These are phyloP conservation scores for Arabidopsis suecica DNA, from an alignment of 345 rosid species.

Conservation along the genomic window DNA sequence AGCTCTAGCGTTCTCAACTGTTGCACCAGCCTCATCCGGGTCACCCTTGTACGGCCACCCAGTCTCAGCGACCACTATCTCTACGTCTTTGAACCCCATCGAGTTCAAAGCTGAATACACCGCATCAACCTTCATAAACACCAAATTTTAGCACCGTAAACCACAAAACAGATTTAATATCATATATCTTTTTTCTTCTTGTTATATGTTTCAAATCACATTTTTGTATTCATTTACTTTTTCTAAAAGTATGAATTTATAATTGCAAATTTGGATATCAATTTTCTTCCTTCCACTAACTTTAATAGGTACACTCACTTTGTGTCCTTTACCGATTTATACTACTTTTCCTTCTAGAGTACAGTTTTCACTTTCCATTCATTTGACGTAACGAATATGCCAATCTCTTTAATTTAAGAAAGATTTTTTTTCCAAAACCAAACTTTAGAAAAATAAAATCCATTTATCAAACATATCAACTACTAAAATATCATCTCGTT, in stretches of 20 bases:
- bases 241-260: not conserved
- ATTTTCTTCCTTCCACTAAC: conserved; percentile 14
- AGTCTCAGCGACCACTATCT: conserved; percentile 91
- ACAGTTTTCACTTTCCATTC: conserved; percentile 4
- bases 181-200: not conserved
- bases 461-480: not conserved
- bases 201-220: conserved; percentile 3
- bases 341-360: not conserved
- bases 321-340: not conserved
- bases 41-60: conserved; percentile 99
- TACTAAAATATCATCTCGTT: not conserved
- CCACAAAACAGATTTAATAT: not conserved
- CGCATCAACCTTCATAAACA: conserved; percentile 70
- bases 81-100: conserved; percentile 73
- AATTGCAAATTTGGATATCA: not conserved
- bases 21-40: conserved; percentile 65
- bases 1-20: conserved; percentile 82
- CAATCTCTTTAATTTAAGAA: not conserved
- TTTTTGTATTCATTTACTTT: not conserved
- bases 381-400: not conserved
- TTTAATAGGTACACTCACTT: not conserved
- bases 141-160: not conserved
- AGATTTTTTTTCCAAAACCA: not conserved
- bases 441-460: not conserved
- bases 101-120: conserved; percentile 69